phyloP scores from a whole-genome alignment of 805 yeast genomes.

The Ogataea sp. region DNA sequence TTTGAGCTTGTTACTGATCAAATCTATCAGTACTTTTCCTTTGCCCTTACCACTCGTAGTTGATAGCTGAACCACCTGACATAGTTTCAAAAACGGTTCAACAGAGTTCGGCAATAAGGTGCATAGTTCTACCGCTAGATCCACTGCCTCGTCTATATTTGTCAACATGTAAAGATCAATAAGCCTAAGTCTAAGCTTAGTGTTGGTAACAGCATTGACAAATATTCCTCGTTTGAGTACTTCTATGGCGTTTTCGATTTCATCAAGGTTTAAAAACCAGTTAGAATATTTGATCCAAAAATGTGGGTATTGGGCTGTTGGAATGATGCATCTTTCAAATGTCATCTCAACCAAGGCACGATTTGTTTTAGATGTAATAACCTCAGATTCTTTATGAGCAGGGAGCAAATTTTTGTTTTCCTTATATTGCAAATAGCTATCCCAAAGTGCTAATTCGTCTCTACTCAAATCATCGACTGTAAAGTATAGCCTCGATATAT shows the following conservation, averaged over 20 bases:
- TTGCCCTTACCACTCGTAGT: constrained; percentile 8
- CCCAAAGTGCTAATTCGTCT: constrained; percentile 51
- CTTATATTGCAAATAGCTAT: constrained; percentile 44
- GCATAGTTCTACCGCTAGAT: constrained; percentile 16
- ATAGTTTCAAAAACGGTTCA: constrained; percentile 32
- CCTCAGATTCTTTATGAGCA: constrained; percentile 12
- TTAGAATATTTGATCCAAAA: constrained; percentile 46
- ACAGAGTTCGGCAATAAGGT: constrained; percentile 25
- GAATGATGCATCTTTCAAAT: constrained; percentile 41
- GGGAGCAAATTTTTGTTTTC: constrained; percentile 28
- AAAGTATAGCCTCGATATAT: constrained; percentile 29
- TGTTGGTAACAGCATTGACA: constrained; percentile 18
- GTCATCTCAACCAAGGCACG: constrained; percentile 21
- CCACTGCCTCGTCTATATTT: constrained; percentile 30
- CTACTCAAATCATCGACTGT: constrained; percentile 27
- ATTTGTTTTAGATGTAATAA: constrained; percentile 12
- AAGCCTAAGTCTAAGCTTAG: constrained; percentile 29
- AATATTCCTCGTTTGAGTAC: constrained; percentile 30
- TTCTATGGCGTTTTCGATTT: constrained; percentile 29
- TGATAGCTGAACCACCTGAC: constrained; percentile 32
- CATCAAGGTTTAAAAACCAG: constrained; percentile 25
- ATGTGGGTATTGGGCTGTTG: constrained; percentile 34
- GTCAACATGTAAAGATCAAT: constrained; percentile 35
- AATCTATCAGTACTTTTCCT: constrained; percentile 18
- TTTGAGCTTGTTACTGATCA: constrained; percentile 21